Base-by-base conservation (phyloP, 345 rosid genomes). In the Citrus trifoliata region DNA sequence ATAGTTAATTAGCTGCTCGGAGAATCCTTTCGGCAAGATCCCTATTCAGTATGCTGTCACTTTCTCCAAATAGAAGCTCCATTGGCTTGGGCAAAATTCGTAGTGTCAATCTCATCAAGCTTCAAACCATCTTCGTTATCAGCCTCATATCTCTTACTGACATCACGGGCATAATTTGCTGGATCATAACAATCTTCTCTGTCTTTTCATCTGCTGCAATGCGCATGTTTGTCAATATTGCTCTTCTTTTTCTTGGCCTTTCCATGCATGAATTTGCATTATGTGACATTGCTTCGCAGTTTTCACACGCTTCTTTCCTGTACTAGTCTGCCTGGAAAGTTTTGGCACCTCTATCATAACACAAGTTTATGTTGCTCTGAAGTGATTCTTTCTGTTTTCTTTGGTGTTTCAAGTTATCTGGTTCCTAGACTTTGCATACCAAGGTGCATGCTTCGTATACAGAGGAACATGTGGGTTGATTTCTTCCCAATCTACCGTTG, bases 141-240 rank as follows among this genome's bases (percentile, higher is more conserved):
- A 24, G 76, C 83, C 37, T 75, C 5, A 3, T 46, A 1, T 13
- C 51, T 13, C 51, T 83, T 81, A 79, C 87, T 94, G 75, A 92
- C 83, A 33, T 90, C 95, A 73, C 84, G 90, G 46, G 92, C 88
- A 78, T 87, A 95, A 21, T 83, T 84, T 8, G 94, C 78, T 19
- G 95, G 79, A 73, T 95, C 97, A 75, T 83, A 92, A 55, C 95
- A 79, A 93, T 87, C 2, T 86, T 85, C 79, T 93, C 95, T 68
- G 89, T 81, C 74, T 93, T 90, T 78, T 95, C 97, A 85, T 93
- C 94, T 21, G 98, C 89, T 25, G 94, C 97, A 74, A 95, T 93
- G 82, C 84, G 86, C 82, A 74, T 92, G 83, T 70, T 92, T 3
- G 95, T 93, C 88, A 81, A 87, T 75, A 80, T 87, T 9, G 94